Evolutionary conservation across 2,329 filamentous ascomycete genomes (phyloP).

Genomic region (Aureobasidium sp.): DNA sequence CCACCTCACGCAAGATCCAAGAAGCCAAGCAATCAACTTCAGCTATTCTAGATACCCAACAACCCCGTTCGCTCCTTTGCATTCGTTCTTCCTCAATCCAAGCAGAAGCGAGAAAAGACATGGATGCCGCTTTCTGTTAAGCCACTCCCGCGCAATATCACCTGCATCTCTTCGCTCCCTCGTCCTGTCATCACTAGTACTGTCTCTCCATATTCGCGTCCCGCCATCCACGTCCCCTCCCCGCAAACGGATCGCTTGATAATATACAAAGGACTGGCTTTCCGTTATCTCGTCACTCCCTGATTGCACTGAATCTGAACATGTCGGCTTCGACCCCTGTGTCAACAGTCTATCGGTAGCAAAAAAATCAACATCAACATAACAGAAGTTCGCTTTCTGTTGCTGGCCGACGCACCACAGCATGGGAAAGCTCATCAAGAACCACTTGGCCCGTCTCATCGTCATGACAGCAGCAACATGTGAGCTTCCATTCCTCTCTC

Average conservation of each 20-base stretch:
- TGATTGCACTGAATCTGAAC: conserved; percentile 6
- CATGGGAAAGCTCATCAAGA: conserved; percentile 99
- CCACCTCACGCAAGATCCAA: neutral
- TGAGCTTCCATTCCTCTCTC: conserved; percentile 38
- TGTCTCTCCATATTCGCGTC: neutral
- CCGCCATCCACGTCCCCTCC: neutral
- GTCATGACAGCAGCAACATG: conserved; percentile 75
- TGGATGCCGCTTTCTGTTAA: neutral
- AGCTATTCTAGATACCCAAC: neutral
- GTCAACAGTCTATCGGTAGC: conserved; percentile 1
- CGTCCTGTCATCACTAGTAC: neutral
- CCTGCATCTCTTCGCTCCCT: conserved; percentile 4
- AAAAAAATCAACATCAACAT: neutral
- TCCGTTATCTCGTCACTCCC: neutral
- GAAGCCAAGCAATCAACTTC: neutral
- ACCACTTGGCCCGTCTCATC: conserved; percentile 96
- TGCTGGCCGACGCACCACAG: conserved; percentile 19
- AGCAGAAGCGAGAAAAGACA: neutral
- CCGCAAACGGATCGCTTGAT: neutral
- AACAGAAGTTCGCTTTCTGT: neutral
- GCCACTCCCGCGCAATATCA: conserved; percentile 12
- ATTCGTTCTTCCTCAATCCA: neutral
- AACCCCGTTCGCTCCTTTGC: neutral
- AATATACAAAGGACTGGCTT: neutral
- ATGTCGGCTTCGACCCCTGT: conserved; percentile 11